A percentile compares a stretch with the other conserved stretches of the same genome.
Conservation (phyloP, 805 yeast genomes). For the Osmozyma mogii region DNA sequence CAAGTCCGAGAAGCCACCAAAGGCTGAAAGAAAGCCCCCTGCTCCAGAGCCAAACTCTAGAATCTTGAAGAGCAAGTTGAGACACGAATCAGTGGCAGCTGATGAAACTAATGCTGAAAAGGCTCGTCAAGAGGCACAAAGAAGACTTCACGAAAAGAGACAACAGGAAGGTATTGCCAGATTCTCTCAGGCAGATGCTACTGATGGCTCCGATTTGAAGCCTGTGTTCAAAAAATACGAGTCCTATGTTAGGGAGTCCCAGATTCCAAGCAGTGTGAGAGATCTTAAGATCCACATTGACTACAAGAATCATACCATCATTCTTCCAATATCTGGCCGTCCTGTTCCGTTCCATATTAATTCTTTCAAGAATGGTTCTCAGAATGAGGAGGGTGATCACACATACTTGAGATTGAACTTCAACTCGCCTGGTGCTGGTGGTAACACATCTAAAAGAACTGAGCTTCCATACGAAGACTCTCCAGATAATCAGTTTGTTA, state of each 20-base stretch:
- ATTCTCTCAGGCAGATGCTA: conserved; percentile 72
- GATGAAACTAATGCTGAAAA: conserved; percentile 61
- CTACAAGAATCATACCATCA: conserved; percentile 76
- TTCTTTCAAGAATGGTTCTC: conserved; percentile 88
- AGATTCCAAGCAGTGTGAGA: conserved; percentile 75
- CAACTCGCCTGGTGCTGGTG: conserved; percentile 86
- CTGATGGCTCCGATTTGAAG: conserved; percentile 50
- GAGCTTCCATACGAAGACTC: conserved; percentile 90
- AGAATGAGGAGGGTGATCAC: conserved; percentile 92
- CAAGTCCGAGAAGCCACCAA: conserved; percentile 33
- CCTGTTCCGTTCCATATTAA: conserved; percentile 98
- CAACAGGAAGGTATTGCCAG: conserved; percentile 81
- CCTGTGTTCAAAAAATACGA: conserved; percentile 88
- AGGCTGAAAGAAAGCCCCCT: conserved; percentile 23
- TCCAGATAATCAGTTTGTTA: conserved; percentile 76
- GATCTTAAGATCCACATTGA: conserved; percentile 87
- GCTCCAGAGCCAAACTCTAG: conserved; percentile 42
- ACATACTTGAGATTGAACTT: conserved; percentile 86
- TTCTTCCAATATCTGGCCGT: conserved; percentile 87
- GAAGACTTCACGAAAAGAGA: conserved; percentile 73
- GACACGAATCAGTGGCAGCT: conserved; percentile 67
- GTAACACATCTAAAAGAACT: conserved; percentile 56
- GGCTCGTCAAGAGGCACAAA: conserved; percentile 75
- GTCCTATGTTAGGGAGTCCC: conserved; percentile 88
- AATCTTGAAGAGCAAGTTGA: conserved; percentile 67